Evolutionary conservation across 73 alveolate species (phyloP), one percentile per base, ranked within the genome.

Genomic region (Urostyla sp.): DNA sequence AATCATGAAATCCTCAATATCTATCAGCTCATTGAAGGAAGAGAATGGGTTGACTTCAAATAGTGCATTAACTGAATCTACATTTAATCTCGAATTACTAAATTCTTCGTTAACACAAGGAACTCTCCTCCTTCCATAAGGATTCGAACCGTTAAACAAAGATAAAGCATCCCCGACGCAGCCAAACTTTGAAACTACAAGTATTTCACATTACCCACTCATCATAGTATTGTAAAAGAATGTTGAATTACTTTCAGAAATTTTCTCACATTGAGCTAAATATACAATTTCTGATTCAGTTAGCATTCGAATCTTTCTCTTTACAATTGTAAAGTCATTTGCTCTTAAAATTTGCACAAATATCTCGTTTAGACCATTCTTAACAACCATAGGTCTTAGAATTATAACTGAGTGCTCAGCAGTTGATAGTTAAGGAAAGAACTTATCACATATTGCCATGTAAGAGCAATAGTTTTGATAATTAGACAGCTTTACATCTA

Each of bases 21-120:
- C 87, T 20, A 75, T 4, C 28, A 75, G 49, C 35, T 75, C 87
- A 16, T 60, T 24, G 49, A 75, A 49, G 3, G 76, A 50, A 1
- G 87, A 34, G 54, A 75, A 75, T 7, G 87, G 87, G 6, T 54
- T 75, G 35, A 75, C 57, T 37, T 75, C 87, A 75, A 75, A 75
- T 53, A 36, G 36, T 6, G 67, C 57, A 44, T 55, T 75, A 0
- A 56, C 46, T 15, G 79, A 24, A 30, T 69, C 83, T 6, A 69
- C 83, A 46, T 69, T 69, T 3, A 52, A 24, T 30, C 83, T 75
- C 16, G 34, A 76, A 34, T 37, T 59, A 23, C 53, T 38, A 40
- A 48, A 10, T 31, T 36, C 87, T 40, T 75, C 87, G 40, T 52
- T 32, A 20, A 36, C n/a, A 30, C 57, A 37, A 4, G 76, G 45